phyloP scores from a whole-genome alignment of 2,329 filamentous ascomycete genomes.

The Colletotrichum sp. region DNA sequence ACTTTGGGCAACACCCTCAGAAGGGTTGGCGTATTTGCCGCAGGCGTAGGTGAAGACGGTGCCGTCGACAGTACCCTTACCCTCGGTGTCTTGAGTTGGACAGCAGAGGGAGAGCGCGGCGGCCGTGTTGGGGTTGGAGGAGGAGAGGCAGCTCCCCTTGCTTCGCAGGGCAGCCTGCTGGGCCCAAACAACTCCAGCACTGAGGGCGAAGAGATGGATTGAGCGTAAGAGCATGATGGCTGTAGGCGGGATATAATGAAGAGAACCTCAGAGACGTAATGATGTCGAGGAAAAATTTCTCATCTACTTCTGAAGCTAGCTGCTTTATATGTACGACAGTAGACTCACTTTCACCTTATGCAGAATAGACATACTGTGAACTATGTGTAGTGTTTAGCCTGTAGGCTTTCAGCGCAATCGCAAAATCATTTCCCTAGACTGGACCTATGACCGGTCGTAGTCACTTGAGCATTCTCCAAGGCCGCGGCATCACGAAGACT shows the following conservation, averaged over 20 bases:
- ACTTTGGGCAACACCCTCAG: fast-evolving
- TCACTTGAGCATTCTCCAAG: no score
- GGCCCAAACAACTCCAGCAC: background rate
- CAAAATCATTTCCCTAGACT: fast-evolving
- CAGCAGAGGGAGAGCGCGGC: background rate
- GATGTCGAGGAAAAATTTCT: fast-evolving
- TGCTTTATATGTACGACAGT: no score
- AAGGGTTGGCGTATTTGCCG: no score
- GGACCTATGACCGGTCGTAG: no score
- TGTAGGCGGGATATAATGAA: fast-evolving
- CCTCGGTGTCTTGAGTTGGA: background rate
- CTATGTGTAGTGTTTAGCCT: no score
- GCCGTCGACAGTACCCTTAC: background rate
- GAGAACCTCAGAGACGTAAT: fast-evolving
- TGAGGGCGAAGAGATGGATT: background rate
- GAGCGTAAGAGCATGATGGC: background rate
- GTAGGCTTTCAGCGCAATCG: no score
- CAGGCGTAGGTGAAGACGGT: background rate
- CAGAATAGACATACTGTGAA: no score
- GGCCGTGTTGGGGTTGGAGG: background rate
- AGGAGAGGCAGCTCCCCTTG: background rate
- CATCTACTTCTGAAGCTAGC: no score
- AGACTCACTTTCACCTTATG: no score
- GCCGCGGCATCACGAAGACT: no score
- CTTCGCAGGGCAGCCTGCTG: background rate